A percentile compares a stretch with the other conserved stretches of the same genome.
Evolutionary conservation across 257 asterid species (phyloP).

Genomic region (Orobanche coerulescens): DNA sequence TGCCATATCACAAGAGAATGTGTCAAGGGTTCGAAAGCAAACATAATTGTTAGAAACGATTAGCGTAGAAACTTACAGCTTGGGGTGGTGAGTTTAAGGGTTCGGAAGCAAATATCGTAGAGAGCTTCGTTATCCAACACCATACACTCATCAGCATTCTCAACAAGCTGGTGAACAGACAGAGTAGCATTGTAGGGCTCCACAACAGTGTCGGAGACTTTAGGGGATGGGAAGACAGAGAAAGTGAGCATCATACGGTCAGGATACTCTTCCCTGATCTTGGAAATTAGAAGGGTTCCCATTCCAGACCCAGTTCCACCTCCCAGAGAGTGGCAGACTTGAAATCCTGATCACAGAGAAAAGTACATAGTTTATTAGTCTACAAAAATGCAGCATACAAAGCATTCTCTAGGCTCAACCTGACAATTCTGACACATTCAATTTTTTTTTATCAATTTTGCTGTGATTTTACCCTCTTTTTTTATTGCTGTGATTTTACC

Average conservation of each 20-base stretch:
- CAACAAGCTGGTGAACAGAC: slow-evolving; percentile 45
- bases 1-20: not conserved
- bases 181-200: slow-evolving; percentile 45
- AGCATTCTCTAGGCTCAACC: not conserved
- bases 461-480: no score
- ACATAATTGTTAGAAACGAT: not conserved
- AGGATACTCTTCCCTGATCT: slow-evolving; percentile 45
- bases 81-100: slow-evolving; percentile 49
- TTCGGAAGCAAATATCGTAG: slow-evolving; percentile 46
- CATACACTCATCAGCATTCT: slow-evolving; percentile 47
- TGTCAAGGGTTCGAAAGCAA: not conserved
- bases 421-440: no score
- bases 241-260: slow-evolving; percentile 48
- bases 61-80: slow-evolving; percentile 32
- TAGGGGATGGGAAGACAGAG: slow-evolving; percentile 43
- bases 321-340: slow-evolving; percentile 45
- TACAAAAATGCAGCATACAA: not conserved
- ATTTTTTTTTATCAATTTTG: no score
- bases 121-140: slow-evolving; percentile 46
- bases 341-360: slow-evolving; percentile 29
- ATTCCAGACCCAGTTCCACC: slow-evolving; percentile 52
- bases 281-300: slow-evolving; percentile 44
- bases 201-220: slow-evolving; percentile 44
- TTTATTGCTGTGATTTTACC: no score
- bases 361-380: no score